Evolutionary conservation across 75 land plant genomes (phyloP).

Genomic region (Picea sitchensis): DNA sequence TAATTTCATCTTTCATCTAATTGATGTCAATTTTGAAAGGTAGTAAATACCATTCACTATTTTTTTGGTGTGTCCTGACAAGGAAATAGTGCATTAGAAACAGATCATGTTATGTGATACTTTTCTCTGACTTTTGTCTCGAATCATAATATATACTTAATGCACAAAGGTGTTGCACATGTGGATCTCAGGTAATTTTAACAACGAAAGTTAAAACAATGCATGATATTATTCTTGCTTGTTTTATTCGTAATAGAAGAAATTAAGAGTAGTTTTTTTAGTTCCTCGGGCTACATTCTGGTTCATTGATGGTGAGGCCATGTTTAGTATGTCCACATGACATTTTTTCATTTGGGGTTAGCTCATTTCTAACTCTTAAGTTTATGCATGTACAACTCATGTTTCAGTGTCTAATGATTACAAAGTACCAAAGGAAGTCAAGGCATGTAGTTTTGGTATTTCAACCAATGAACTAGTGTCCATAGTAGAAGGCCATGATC

Average conservation of each 20-base stretch:
- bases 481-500: slow-evolving; percentile 65
- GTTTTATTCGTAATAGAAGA: slow-evolving; percentile 63
- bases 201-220: too few species aligned
- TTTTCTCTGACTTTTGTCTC: too few species aligned
- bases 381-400: slow-evolving; percentile 23
- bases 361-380: neutral
- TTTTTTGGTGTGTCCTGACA: too few species aligned
- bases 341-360: neutral
- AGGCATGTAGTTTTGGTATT: slow-evolving; percentile 64
- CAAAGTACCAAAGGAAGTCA: slow-evolving; percentile 48
- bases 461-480: slow-evolving; percentile 68
- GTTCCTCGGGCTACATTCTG: slow-evolving; percentile 77
- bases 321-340: neutral
- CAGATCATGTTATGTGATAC: too few species aligned
- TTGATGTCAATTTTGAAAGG: too few species aligned
- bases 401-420: slow-evolving; percentile 34
- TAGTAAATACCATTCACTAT: too few species aligned
- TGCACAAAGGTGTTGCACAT: too few species aligned
- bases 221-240: too few species aligned
- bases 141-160: too few species aligned
- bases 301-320: slow-evolving; percentile 61
- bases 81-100: too few species aligned
- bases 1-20: too few species aligned
- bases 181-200: too few species aligned
- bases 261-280: slow-evolving; percentile 62